Percentiles rank a stretch among this genome's conserved stretches.
phyloP scores from a whole-genome alignment of 495 filamentous ascomycete genomes.

The Penicillium goetzii region DNA sequence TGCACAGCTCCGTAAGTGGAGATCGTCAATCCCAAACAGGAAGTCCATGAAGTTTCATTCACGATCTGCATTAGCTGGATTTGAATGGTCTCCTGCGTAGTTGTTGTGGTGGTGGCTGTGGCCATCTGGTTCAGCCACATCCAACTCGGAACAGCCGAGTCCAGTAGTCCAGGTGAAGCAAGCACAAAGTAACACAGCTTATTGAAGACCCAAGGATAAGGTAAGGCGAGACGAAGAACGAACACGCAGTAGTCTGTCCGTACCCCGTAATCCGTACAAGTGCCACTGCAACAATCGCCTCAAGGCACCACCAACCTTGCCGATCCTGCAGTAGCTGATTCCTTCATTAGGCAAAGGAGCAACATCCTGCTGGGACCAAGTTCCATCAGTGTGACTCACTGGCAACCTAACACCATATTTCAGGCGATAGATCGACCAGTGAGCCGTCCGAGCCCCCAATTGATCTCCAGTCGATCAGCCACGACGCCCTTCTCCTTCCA shows the following conservation, averaged over 20 bases:
- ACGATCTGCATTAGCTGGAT: not conserved
- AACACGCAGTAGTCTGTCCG: not conserved
- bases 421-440: slow-evolving; percentile 13
- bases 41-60: not conserved
- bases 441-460: not conserved
- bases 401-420: not conserved
- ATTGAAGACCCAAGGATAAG: not conserved
- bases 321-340: slow-evolving; percentile 9
- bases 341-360: not conserved
- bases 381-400: slow-evolving; percentile 8
- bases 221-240: not conserved
- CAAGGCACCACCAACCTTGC: not conserved
- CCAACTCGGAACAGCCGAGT: not conserved
- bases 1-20: not conserved
- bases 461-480: slow-evolving; percentile 11
- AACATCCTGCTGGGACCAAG: not conserved
- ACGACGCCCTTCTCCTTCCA: slow-evolving; percentile 6
- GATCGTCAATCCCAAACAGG: not conserved
- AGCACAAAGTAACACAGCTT: not conserved
- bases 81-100: not conserved
- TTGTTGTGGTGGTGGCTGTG: not conserved
- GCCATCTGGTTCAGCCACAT: not conserved
- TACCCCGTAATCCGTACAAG: too few species aligned
- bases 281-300: not conserved
- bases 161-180: not conserved